Conservation (phyloP, 2,329 filamentous ascomycete genomes). For the Epichloe baconii region DNA sequence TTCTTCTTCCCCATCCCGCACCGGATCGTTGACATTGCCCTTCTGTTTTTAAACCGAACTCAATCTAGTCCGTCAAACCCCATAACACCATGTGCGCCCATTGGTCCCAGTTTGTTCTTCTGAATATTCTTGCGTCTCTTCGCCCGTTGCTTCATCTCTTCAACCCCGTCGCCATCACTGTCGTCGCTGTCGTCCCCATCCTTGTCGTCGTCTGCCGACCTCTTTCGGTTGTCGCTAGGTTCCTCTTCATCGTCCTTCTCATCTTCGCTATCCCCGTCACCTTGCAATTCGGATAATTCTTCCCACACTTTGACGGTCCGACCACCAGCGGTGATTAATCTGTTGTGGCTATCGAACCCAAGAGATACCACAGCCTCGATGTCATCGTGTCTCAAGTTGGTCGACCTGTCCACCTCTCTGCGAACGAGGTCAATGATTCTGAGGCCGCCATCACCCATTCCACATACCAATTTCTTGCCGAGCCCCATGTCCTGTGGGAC, state of each 20-base stretch:
- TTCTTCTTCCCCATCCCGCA: neutral
- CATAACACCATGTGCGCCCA: constrained; percentile 38
- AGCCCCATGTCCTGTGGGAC: constrained; percentile 58
- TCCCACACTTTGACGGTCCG: constrained; percentile 85
- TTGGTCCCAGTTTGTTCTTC: constrained; percentile 31
- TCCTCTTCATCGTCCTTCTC: constrained; percentile 31
- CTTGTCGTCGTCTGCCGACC: constrained; percentile 24
- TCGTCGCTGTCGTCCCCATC: constrained; percentile 26
- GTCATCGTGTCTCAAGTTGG: constrained; percentile 61
- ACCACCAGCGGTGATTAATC: constrained; percentile 84
- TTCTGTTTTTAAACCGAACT: neutral
- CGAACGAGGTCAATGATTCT: constrained; percentile 61
- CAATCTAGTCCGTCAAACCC: constrained; percentile 35
- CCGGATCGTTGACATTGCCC: neutral
- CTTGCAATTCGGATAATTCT: constrained; percentile 50
- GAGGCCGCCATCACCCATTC: constrained; percentile 68
- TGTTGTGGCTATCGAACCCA: constrained; percentile 70
- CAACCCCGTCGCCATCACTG: constrained; percentile 17
- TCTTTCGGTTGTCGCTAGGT: neutral
- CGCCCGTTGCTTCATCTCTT: constrained; percentile 30
- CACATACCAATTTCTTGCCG: constrained; percentile 65
- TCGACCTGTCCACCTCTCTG: constrained; percentile 58
- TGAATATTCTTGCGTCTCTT: constrained; percentile 31
- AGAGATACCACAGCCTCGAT: constrained; percentile 73
- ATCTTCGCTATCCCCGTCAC: constrained; percentile 30